Conservation (phyloP, 2,329 filamentous ascomycete species). For the Diaporthe ampelina region DNA sequence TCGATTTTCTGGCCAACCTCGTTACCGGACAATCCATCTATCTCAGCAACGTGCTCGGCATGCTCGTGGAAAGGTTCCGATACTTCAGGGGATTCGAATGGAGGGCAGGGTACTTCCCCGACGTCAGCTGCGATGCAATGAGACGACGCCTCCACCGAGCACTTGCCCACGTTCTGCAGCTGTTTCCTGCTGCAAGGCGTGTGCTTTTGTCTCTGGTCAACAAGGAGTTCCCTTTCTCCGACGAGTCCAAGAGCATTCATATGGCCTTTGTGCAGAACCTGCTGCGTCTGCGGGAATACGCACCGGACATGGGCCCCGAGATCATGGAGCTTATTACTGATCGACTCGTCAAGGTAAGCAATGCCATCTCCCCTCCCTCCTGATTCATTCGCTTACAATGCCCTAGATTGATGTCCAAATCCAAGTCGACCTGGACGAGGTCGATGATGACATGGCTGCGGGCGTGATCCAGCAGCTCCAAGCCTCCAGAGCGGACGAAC, state of each 20-base stretch:
- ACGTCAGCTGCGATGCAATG: constrained; percentile 74
- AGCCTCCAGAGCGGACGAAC: constrained; percentile 56
- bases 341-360: constrained; percentile 77
- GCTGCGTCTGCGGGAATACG: constrained; percentile 81
- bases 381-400: constrained; percentile 25
- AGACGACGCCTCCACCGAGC: constrained; percentile 82
- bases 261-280: constrained; percentile 91
- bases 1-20: constrained; percentile 77
- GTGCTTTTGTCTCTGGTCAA: constrained; percentile 77
- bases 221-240: constrained; percentile 80
- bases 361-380: neutral
- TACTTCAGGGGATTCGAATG: constrained; percentile 62
- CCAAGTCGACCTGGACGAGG: constrained; percentile 91
- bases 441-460: constrained; percentile 89
- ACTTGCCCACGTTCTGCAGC: constrained; percentile 80
- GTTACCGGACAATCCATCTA: constrained; percentile 88
- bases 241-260: constrained; percentile 83
- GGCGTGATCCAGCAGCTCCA: constrained; percentile 72
- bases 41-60: constrained; percentile 79
- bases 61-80: constrained; percentile 85
- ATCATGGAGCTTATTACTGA: constrained; percentile 88
- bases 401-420: constrained; percentile 87
- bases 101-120: constrained; percentile 66
- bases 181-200: constrained; percentile 84
- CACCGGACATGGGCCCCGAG: constrained; percentile 82